Percentiles rank a stretch among this genome's conserved stretches.
Evolutionary conservation across 2,329 filamentous ascomycete genomes (phyloP).

Genomic region (Teratosphaeria destructans): DNA sequence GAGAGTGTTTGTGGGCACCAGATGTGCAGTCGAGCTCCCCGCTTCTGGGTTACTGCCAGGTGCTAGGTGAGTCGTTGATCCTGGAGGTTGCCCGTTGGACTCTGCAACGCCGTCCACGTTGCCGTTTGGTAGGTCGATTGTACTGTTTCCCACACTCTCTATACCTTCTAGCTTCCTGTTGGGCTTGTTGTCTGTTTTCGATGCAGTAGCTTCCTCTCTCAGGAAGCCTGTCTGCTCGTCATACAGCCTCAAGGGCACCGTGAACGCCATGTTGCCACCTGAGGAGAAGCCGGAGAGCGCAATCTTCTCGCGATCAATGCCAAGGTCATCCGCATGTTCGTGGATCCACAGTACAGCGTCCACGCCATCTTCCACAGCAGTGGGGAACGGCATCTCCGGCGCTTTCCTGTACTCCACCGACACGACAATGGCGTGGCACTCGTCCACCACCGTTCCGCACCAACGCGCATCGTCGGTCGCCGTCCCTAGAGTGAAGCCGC

Average conservation of each 20-base stretch:
- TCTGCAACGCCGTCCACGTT: neutral
- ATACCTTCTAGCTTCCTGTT: slow-evolving; percentile 9
- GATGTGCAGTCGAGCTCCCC: neutral
- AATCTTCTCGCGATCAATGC: slow-evolving; percentile 47
- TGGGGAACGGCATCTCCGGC: slow-evolving; percentile 52
- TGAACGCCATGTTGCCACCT: slow-evolving; percentile 52
- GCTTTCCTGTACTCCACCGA: slow-evolving; percentile 52
- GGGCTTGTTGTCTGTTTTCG: slow-evolving; percentile 1
- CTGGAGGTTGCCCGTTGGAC: slow-evolving; percentile 4
- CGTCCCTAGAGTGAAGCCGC: slow-evolving; percentile 51
- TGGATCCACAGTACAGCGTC: slow-evolving; percentile 51
- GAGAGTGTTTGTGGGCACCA: neutral
- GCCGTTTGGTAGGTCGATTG: slow-evolving; percentile 7
- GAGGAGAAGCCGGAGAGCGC: slow-evolving; percentile 53
- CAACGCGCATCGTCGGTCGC: slow-evolving; percentile 52
- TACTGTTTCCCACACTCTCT: slow-evolving; percentile 6
- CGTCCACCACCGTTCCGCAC: slow-evolving; percentile 45
- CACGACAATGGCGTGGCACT: slow-evolving; percentile 48
- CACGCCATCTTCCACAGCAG: slow-evolving; percentile 53
- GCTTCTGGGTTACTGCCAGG: neutral
- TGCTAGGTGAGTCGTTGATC: slow-evolving; percentile 1
- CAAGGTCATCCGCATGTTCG: slow-evolving; percentile 44
- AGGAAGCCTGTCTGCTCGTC: slow-evolving; percentile 31
- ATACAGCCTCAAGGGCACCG: slow-evolving; percentile 49
- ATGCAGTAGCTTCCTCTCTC: slow-evolving; percentile 9